Evolutionary conservation across 495 filamentous ascomycete species (phyloP), one percentile per base, ranked within the genome.

Genomic region (Viridothelium virens): DNA sequence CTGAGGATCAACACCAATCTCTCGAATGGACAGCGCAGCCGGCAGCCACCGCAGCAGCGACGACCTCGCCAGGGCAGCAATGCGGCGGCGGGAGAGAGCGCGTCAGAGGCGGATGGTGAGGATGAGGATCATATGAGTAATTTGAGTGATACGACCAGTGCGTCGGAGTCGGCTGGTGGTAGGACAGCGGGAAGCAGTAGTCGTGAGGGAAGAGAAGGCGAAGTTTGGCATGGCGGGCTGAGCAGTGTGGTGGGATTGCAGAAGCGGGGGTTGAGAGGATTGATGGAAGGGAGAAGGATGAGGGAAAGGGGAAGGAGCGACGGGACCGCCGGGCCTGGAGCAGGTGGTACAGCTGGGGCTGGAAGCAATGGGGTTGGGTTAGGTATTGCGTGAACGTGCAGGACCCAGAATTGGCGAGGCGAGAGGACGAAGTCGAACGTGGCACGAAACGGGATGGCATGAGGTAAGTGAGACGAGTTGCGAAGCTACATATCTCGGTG

Each of bases 211-310:
- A 48, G 67, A 59, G 67, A 73, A 38, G 33, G 68, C 5, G 89
- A 91, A 70, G 80, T 93, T 31, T 96, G 92, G 92, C 83, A 79
- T 12, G 88, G 93, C 12, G 87, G 92, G 72, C 70, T 96, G 37
- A 96, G 91, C 75, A 90, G 90, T 62, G 93, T 97, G n/a, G 95
- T 98, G 66, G 94, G 94, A 0, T 71, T 98, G 65, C 94, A 98
- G 80, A 98, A 97, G 79, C 81, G 94, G 41, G 94, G 94, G 0
- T 73, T 98, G 65, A 84, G 92, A 61, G 94, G 94, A 0, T 75
- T 98, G 73, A 96, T 97, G 94, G 94, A 98, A 77, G 94, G 94
- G 14, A 80, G 94, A 44, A 82, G 92, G 64, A 86, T 96, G 79
- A 80, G 94, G 62, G 92, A 94, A 70, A 76, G 89, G 37, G 86